Evolutionary conservation across 768 basidiomycete genomes (phyloP), one percentile per base, ranked within the genome.

Genomic region (Russula dissimulans): DNA sequence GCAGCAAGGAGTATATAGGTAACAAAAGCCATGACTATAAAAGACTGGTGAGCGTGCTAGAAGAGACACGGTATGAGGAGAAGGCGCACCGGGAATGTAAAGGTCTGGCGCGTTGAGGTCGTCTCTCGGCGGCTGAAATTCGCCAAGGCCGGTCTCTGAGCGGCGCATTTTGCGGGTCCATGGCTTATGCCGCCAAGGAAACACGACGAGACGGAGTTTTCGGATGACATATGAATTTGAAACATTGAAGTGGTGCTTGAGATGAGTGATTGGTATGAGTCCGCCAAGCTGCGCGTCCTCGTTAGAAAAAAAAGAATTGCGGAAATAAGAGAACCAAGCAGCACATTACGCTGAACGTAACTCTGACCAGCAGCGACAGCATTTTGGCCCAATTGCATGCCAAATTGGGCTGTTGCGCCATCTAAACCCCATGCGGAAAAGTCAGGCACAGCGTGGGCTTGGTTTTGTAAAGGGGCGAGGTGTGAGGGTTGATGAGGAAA

Each of bases 71-170:
- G 58, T 32, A 17, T 1, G 36, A 34, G 60, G 14, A 31, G 57
- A 7, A 8, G 41, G 71, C 78, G 45, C 54, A 93, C 93, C 77
- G 2, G 97, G 97, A 63, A 99, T 98, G 71, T 99, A 99, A 18
- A 99, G 75, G 74, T 99, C 97, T 0, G 97, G 97, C 57, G 85
- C 87, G 67, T 98, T 98, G 66, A 98, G 82, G 69, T 99, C 97
- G 39, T 97, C 93, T 56, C 95, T 76, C 3, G 97, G 97, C 4
- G 91, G 77, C 55, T 88, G 83, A 83, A 86, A 98, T 67, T 95
- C 90, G 4, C 81, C 81, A 66, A 83, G 68, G 60, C 81, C 70
- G 63, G 84, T 76, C 68, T 91, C 87, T 22, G 82, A 78, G 52
- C 89, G 79, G 54, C 74, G 76, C 11, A 85, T 70, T 61, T 83